Conservation (phyloP, 768 basidiomycete species). For the Trametes cubensis region DNA sequence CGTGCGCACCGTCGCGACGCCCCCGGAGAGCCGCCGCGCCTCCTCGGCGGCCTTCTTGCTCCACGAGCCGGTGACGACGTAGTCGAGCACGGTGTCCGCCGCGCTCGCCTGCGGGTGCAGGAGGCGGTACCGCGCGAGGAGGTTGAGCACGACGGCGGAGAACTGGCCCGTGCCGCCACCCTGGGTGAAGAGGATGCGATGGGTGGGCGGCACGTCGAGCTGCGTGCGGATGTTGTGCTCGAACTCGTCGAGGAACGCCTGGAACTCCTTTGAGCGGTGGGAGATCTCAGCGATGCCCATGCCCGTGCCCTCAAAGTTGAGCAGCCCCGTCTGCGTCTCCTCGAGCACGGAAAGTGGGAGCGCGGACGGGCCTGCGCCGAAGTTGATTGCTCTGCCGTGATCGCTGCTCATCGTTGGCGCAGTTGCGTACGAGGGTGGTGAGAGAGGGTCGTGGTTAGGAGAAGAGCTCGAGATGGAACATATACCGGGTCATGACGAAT, state of each 20-base stretch:
- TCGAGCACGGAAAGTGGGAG: slow-evolving; percentile 85
- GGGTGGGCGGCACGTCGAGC: slow-evolving; percentile 80
- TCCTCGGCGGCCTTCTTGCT: slow-evolving; percentile 85
- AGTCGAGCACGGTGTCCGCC: slow-evolving; percentile 73
- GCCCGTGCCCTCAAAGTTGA: slow-evolving; percentile 89
- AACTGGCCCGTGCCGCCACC: slow-evolving; percentile 94
- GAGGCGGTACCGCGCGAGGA: slow-evolving; percentile 83
- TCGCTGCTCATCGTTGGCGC: slow-evolving; percentile 22
- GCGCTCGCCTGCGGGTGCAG: slow-evolving; percentile 61
- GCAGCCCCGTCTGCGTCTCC: slow-evolving; percentile 80
- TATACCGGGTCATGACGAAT: slow-evolving; percentile 2
- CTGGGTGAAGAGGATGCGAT: slow-evolving; percentile 89
- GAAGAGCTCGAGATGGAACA: background rate
- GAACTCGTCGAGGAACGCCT: slow-evolving; percentile 61
- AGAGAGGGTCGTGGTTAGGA: slow-evolving; percentile 5
- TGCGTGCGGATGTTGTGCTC: slow-evolving; percentile 72
- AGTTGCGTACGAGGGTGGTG: background rate
- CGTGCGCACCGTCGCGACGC: slow-evolving; percentile 55
- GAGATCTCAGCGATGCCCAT: slow-evolving; percentile 97
- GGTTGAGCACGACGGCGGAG: slow-evolving; percentile 88
- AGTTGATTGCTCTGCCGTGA: slow-evolving; percentile 69
- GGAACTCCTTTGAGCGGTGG: slow-evolving; percentile 91
- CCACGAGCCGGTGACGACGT: slow-evolving; percentile 93
- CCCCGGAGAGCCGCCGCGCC: slow-evolving; percentile 66
- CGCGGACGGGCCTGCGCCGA: slow-evolving; percentile 93